Evolutionary conservation across 2,329 filamentous ascomycete species (phyloP).

Genomic region (Neoascochyta sp.): DNA sequence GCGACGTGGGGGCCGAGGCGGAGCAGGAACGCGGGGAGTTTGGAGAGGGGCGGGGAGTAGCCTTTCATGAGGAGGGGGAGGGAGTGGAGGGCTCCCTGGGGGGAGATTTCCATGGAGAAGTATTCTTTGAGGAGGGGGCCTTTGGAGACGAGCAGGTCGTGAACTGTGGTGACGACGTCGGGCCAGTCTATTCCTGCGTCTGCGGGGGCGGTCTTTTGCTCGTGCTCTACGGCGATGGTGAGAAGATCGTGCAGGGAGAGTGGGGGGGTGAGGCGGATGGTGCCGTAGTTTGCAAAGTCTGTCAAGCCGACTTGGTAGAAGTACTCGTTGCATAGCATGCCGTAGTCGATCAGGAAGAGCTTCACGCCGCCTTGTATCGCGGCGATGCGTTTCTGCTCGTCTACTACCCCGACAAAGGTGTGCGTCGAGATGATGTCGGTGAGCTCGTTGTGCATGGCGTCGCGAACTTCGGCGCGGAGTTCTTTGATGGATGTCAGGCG

Average conservation of each 20-base stretch:
- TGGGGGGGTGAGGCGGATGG: constrained; percentile 73
- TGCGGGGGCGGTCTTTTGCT: constrained; percentile 52
- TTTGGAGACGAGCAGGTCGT: constrained; percentile 66
- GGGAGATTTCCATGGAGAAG: constrained; percentile 79
- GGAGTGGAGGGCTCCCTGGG: constrained; percentile 69
- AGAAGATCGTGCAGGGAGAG: constrained; percentile 70
- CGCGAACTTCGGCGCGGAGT: constrained; percentile 75
- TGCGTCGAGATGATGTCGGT: constrained; percentile 84
- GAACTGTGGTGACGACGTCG: constrained; percentile 63
- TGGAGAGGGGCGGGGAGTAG: constrained; percentile 80
- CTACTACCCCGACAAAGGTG: constrained; percentile 90
- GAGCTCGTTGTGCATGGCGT: constrained; percentile 76
- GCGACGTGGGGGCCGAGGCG: constrained; percentile 82
- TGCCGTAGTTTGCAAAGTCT: constrained; percentile 92
- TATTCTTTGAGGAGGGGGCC: constrained; percentile 90
- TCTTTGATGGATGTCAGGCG: constrained; percentile 81
- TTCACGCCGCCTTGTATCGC: constrained; percentile 91
- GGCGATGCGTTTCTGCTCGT: constrained; percentile 79
- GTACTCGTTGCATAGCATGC: constrained; percentile 76
- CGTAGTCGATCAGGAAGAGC: constrained; percentile 90
- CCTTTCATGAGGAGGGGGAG: constrained; percentile 85
- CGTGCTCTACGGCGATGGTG: constrained; percentile 66
- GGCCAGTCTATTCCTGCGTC: constrained; percentile 61
- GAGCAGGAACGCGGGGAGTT: constrained; percentile 84
- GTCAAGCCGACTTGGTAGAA: constrained; percentile 95